A percentile compares a stretch with the other conserved stretches of the same genome.
These are phyloP conservation scores for Pythium myriotylum DNA, from an alignment of 352 stramenopile species.

Conservation along the genomic window DNA sequence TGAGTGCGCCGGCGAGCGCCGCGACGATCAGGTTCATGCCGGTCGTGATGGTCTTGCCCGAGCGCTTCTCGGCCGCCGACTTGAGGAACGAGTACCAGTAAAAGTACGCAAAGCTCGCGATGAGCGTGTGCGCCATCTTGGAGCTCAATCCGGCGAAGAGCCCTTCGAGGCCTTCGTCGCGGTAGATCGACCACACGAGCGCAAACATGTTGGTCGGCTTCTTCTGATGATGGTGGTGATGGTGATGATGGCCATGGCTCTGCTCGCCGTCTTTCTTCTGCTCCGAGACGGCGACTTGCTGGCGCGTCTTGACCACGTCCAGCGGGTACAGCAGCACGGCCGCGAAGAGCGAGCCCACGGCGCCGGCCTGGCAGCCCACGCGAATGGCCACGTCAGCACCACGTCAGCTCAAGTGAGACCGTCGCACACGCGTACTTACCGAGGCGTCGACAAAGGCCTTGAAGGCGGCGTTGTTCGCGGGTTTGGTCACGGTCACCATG, in stretches of 20 bases:
- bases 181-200: slow-evolving; percentile 70
- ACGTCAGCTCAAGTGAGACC: slow-evolving; percentile 1
- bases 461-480: slow-evolving; percentile 41
- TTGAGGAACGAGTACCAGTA: slow-evolving; percentile 89
- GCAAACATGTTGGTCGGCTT: slow-evolving; percentile 58
- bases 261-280: background rate
- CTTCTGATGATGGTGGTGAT: slow-evolving; percentile 11
- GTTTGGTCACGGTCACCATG: slow-evolving; percentile 10
- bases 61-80: slow-evolving; percentile 53
- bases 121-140: slow-evolving; percentile 75
- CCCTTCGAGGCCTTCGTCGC: slow-evolving; percentile 57
- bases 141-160: slow-evolving; percentile 73
- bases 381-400: slow-evolving; percentile 4
- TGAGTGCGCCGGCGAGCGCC: slow-evolving; percentile 79
- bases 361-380: slow-evolving; percentile 45
- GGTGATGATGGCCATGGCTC: background rate
- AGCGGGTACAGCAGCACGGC: slow-evolving; percentile 74
- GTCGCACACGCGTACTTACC: slow-evolving; percentile 30
- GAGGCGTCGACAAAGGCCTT: slow-evolving; percentile 81
- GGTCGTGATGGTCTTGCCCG: slow-evolving; percentile 51
- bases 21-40: slow-evolving; percentile 75
- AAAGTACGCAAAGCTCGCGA: slow-evolving; percentile 85
- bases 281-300: slow-evolving; percentile 36
- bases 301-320: slow-evolving; percentile 78
- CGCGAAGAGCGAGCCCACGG: slow-evolving; percentile 77